Percentiles rank a stretch among this genome's conserved stretches.
These are phyloP conservation scores for Solanum chilense DNA, from an alignment of 257 asterid genomes.

Conservation along the genomic window DNA sequence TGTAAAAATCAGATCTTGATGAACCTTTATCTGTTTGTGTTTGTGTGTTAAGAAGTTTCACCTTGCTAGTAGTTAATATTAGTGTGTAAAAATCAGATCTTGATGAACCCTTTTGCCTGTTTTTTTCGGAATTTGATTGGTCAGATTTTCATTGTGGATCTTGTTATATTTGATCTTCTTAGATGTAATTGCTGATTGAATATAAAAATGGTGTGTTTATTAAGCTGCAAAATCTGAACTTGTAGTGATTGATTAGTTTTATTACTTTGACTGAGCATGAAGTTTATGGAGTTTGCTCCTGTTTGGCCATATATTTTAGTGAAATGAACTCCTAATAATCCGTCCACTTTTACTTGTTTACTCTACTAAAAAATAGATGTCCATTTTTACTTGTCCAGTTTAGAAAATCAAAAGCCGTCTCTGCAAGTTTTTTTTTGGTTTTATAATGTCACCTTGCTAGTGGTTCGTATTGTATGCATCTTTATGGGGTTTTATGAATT, in stretches of 20 bases:
- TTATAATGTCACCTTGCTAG: not conserved
- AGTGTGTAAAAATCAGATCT: not conserved
- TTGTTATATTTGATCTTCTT: too few species aligned
- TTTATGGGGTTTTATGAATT: not conserved
- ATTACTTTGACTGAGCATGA: not conserved
- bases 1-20: not conserved
- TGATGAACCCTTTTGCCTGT: not conserved
- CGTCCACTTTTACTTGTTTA: not conserved
- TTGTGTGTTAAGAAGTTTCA: not conserved
- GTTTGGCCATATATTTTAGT: not conserved
- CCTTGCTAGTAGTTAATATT: not conserved
- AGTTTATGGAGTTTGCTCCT: not conserved
- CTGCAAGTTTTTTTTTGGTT: not conserved
- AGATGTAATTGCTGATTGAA: not conserved
- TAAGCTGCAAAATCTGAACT: not conserved
- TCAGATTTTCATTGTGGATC: not conserved
- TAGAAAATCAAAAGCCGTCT: not conserved
- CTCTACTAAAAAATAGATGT: not conserved
- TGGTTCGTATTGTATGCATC: not conserved
- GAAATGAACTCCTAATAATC: not conserved
- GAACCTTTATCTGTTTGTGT: not conserved
- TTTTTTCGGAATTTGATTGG: not conserved
- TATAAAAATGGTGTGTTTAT: not conserved
- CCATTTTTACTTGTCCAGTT: not conserved
- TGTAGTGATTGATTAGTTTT: not conserved